Conservation (phyloP, 257 asterid genomes). For the Solanum clarkiae region DNA sequence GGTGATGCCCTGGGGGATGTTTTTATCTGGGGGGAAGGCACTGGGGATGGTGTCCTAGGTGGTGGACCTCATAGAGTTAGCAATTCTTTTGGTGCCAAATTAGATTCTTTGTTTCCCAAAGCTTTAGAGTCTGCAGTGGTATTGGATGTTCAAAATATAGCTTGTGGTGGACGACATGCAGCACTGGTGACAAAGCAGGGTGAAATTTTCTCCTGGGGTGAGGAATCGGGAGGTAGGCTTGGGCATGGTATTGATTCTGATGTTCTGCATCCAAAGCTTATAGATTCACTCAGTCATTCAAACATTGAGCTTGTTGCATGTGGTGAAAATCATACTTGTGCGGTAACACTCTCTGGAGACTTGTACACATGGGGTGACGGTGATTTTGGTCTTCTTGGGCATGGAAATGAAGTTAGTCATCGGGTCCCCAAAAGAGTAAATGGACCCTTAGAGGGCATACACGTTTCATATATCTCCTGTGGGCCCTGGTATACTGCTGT, state of each 20-base stretch:
- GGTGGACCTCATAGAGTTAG: conserved; percentile 59
- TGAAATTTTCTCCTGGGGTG: conserved; percentile 90
- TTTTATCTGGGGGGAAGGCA: conserved; percentile 90
- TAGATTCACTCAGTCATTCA: conserved; percentile 58
- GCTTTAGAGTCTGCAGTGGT: conserved; percentile 88
- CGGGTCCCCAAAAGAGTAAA: conserved; percentile 89
- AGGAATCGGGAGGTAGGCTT: conserved; percentile 86
- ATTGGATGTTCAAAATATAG: conserved; percentile 79
- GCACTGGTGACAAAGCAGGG: conserved; percentile 84
- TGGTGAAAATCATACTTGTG: conserved; percentile 87
- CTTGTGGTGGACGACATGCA: conserved; percentile 85
- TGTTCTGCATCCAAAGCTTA: conserved; percentile 71
- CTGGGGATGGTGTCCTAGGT: conserved; percentile 71
- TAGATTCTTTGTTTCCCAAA: conserved; percentile 72
- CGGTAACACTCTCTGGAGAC: conserved; percentile 89
- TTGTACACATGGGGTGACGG: conserved; percentile 95
- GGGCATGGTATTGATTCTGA: conserved; percentile 95
- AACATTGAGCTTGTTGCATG: conserved; percentile 85
- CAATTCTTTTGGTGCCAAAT: conserved; percentile 30
- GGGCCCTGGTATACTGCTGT: conserved; percentile 98
- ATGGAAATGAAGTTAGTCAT: conserved; percentile 83
- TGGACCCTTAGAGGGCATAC: conserved; percentile 81
- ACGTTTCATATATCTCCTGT: conserved; percentile 70
- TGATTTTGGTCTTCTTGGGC: conserved; percentile 80
- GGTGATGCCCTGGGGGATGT: conserved; percentile 93